Evolutionary conservation across 352 stramenopile species (phyloP).

Genomic region (Globisporangium okanoganense): DNA sequence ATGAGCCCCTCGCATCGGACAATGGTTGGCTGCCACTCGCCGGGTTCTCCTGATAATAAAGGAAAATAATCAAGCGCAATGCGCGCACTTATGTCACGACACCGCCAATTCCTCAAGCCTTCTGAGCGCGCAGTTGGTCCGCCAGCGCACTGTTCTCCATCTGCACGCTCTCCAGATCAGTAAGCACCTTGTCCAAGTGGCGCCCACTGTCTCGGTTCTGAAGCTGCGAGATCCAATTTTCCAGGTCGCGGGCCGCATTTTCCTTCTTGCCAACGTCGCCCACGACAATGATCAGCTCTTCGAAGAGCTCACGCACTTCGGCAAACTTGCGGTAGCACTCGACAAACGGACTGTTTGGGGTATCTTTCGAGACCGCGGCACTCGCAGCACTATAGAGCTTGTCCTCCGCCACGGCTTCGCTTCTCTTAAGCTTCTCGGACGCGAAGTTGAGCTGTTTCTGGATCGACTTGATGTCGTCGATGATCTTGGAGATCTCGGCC

Average conservation of each 20-base stretch:
- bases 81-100: not conserved
- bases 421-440: conserved; percentile 79
- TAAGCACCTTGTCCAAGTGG: conserved; percentile 68
- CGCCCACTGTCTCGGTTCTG: conserved; percentile 62
- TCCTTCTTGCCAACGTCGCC: conserved; percentile 75
- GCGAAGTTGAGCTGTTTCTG: conserved; percentile 80
- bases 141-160: conserved; percentile 65
- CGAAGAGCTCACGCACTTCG: conserved; percentile 77
- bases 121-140: conserved; percentile 35
- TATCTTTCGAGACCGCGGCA: conserved; percentile 21
- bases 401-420: conserved; percentile 78
- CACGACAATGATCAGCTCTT: conserved; percentile 68
- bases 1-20: not conserved
- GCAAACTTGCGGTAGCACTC: conserved; percentile 86
- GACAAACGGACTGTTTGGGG: conserved; percentile 37
- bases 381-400: conserved; percentile 72
- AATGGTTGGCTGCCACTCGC: conserved; percentile 13
- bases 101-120: not conserved
- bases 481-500: conserved; percentile 77
- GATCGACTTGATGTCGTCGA: conserved; percentile 68
- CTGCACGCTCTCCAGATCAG: conserved; percentile 65
- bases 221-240: conserved; percentile 83
- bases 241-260: conserved; percentile 65
- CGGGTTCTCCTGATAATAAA: conserved; percentile 27
- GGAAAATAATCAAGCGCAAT: not conserved